Base-by-base conservation (phyloP, 176 grass and related monocot species). In the Cymbopogon citratus region DNA sequence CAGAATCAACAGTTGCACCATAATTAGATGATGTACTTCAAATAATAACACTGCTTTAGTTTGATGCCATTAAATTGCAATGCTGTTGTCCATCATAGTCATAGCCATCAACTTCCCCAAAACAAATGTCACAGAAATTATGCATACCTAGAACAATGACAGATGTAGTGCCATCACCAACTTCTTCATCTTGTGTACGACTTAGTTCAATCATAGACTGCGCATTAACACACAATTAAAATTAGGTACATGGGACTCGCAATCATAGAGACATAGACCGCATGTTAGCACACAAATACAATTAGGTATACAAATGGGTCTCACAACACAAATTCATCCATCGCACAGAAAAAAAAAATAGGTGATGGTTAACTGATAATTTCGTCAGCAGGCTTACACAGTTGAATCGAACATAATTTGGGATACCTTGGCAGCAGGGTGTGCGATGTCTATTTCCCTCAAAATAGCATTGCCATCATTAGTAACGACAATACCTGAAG, bases 201-300 rank as follows among this genome's bases (percentile, higher is more conserved):
- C 96, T 99, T 66, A 99, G 89, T 73, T 99, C 96, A 83, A 99
- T 99, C 96, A 99, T 99, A 73, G 96, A 95, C 96, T 99, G 72
- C 48, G 7, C 23, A 73, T 9, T 28, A 72, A 21, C 1, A 36
- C 8, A 28, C 12, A 35, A 65, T 11, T 2, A 62, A 3, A 72
- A 39, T 64, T 66, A 84, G 13, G 28, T 54, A 54, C 51, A 54
- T 18, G 31, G 51, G 28, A 81, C 18, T 63, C 9, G 19, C 4
- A 64, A 81, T 63, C 9, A 12, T 2, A 64, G 51, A 81, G 95
- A 93, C 92, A 95, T 95, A 73, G 96, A 95, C 91, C 95, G 71
- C 46, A 19, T 18, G 69, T 13, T 28, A 76, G 19, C 2, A 35
- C 14, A 10, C 12, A 35, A 65, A 15, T 4, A 67, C 7, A 68